Base-by-base conservation (phyloP, 2,329 filamentous ascomycete species). In the Chalaropsis ovoidea region DNA sequence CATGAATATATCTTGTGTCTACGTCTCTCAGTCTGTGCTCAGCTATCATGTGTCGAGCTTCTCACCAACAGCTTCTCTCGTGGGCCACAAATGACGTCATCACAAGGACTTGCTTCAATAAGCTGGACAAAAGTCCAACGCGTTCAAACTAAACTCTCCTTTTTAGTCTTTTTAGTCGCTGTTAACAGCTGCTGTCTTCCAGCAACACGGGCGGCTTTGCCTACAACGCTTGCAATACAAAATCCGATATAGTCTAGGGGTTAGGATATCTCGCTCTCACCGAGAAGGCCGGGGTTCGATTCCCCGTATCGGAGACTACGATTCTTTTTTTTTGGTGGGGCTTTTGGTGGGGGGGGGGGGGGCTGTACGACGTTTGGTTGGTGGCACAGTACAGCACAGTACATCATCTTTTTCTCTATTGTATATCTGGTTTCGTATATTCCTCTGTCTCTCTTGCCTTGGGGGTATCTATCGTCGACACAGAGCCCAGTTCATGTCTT, bases 271-370 rank as follows among this genome's bases (percentile, higher is more conserved):
- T 64, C 47, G 62, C 62, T 58, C 47, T 64, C 47, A 68, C 69
- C 68, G 69, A 66, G 67, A 62, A 68, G 69, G 67, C 68, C 68
- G 63, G 69, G 69, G 69, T 70, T 70, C 69, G 67, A 70, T 69
- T 70, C 69, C 68, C 69, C 63, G 69, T 68, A 68, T 66, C 68
- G 68, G 69, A 70, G 66, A 13, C 6, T 24, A 19, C n/a, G 3
- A 10, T 52, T 52, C 19, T 22, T 52, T 52, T 24, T 52, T 19
- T 47, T 47, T n/a, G 5, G n/a, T 11, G 4, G 1, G 8, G 45
- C 4, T 22, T 17, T 19, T n/a, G 4, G 7, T 47, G 19, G 7
- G 22, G 10, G 1, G 22, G 8, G n/a, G 22, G 8, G 22, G 19
- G 17, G n/a, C 19, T 6, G 19, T 24, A 52, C 45, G 6, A 31